Conservation (phyloP, 176 grass and related monocot genomes). For the Carex littledalei region DNA sequence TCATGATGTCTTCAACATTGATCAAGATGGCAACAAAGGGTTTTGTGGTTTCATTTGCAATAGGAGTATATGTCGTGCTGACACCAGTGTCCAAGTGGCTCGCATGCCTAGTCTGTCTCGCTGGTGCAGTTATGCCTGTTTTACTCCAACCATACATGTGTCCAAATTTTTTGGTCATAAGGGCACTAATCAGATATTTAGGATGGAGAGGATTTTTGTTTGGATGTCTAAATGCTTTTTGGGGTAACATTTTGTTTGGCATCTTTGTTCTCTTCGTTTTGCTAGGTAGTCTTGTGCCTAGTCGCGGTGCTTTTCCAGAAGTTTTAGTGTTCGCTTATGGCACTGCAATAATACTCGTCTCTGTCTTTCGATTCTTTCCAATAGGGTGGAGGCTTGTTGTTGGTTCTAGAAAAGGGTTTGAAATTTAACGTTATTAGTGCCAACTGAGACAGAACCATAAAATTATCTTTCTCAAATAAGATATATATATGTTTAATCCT, state of each 20-base stretch:
- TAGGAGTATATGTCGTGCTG: not conserved
- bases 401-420: not conserved
- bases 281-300: not conserved
- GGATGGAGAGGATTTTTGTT: not conserved
- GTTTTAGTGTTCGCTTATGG: not conserved
- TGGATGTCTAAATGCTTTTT: not conserved
- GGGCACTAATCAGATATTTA: not conserved
- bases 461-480: too few relatives aligned
- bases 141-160: not conserved
- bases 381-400: not conserved
- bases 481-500: too few relatives aligned
- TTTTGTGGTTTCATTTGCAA: not conserved
- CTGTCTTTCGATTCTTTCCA: constrained; percentile 3
- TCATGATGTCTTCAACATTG: not conserved
- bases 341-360: not conserved
- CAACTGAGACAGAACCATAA: too few relatives aligned
- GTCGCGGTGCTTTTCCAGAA: not conserved
- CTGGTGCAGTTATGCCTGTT: not conserved
- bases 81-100: not conserved
- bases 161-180: not conserved
- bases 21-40: not conserved
- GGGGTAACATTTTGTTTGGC: not conserved
- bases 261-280: not conserved
- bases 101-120: not conserved
- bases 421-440: not conserved